Base-by-base conservation (phyloP, 192 early-diverging fungal genomes). In the Piromyces sp. region DNA sequence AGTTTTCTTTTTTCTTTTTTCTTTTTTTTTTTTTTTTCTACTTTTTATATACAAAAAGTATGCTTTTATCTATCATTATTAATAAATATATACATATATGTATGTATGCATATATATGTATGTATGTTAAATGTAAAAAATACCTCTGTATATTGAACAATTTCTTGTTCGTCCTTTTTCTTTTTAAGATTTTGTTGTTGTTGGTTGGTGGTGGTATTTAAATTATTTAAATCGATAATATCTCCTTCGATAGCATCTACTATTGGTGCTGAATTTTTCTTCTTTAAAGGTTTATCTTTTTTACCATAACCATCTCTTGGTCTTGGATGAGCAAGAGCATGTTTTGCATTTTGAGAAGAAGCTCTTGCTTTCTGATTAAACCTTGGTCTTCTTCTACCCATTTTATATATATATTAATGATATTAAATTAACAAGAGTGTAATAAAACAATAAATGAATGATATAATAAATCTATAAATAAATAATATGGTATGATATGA, bases 311-410 rank as follows among this genome's bases (percentile, higher is more conserved):
- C 89, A 80, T 90, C 86, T 81, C 89, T 84, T 31, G 89, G 87
- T 79, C 84, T 86, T 26, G 87, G 84, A 80, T 90, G 89, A 51
- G 88, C 83, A 16, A 82, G 81, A 19, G 87, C 87, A 31, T 87
- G 87, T 2, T 84, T 30, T 29, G 83, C 81, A 30, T 83, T 83
- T 37, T 84, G 84, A 29, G 87, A 86, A 30, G 89, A 90, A 13
- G 87, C 83, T 79, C 89, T 83, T 19, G 89, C 89, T 79, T 90
- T 88, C 81, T 89, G 87, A 80, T 90, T 90, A 78, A 87, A 90
- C 33, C 89, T 86, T 82, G 89, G 86, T 79, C 88, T 82, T 29
- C 85, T 82, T 86, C 87, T 86, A 80, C 89, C 89, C 89, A 90
- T 90, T 79, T 26, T 33, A 82, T 33, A 33, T 51, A 29, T 30